These are phyloP conservation scores for Isabelozyma heimii DNA, from an alignment of 805 yeast genomes.

Conservation along the genomic window DNA sequence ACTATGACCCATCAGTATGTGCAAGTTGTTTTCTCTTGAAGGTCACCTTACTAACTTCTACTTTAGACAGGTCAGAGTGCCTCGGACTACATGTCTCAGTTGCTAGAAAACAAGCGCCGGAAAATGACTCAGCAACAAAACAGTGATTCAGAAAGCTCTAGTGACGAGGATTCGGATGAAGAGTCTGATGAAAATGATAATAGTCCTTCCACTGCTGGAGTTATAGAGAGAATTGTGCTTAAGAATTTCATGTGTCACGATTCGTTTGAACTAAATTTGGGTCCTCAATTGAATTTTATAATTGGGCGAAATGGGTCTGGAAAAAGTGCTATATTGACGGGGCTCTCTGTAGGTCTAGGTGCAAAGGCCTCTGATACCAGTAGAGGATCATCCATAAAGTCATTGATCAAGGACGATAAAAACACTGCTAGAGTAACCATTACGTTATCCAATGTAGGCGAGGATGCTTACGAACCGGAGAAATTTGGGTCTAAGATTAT, in stretches of 20 bases:
- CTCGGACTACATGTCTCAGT: constrained; percentile 12
- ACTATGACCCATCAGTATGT: constrained; percentile 4
- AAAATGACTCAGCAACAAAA: constrained; percentile 8
- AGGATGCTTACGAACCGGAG: constrained; percentile 62
- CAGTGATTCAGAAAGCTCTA: constrained; percentile 2
- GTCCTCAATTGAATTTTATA: constrained; percentile 80
- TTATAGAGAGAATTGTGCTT: constrained; percentile 59
- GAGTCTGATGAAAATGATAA: constrained; percentile 10
- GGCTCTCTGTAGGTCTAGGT: constrained; percentile 83
- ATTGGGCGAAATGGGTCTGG: constrained; percentile 93
- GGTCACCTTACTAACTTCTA: constrained; percentile 4
- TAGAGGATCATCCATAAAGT: constrained; percentile 71
- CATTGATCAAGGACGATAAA: constrained; percentile 75
- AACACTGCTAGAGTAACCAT: constrained; percentile 66
- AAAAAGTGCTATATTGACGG: constrained; percentile 83
- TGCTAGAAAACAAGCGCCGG: constrained; percentile 8
- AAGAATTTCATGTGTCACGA: constrained; percentile 90
- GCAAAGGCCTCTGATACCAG: constrained; percentile 85
- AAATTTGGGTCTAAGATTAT: constrained; percentile 67
- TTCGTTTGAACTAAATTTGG: constrained; percentile 69
- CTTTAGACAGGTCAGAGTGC: constrained; percentile 7
- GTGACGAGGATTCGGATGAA: constrained; percentile 5
- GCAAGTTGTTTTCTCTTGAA: neutral
- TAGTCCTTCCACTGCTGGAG: constrained; percentile 54
- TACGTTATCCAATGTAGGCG: constrained; percentile 60